These are phyloP conservation scores for Leccinum truebloodii DNA, from an alignment of 768 basidiomycete genomes.

Conservation along the genomic window DNA sequence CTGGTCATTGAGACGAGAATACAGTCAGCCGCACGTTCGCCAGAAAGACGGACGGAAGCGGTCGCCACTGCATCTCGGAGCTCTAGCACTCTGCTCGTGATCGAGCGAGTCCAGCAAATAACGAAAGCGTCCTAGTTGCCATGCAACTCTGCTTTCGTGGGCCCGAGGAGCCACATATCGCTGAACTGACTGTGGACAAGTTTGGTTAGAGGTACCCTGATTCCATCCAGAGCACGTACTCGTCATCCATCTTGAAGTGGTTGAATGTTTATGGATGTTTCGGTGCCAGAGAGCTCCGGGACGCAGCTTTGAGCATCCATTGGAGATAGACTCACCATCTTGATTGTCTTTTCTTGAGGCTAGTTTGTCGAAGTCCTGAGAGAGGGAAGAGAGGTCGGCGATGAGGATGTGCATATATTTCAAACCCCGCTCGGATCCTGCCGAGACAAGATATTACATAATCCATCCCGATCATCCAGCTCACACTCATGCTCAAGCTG, in stretches of 20 bases:
- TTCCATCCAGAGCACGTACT: slow-evolving; percentile 43
- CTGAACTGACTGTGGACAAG: slow-evolving; percentile 26
- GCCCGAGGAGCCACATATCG: slow-evolving; percentile 12
- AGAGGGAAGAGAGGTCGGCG: slow-evolving; percentile 2
- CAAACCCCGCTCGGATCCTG: slow-evolving; percentile 24
- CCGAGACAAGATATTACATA: slow-evolving; percentile 17
- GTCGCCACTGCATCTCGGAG: slow-evolving; percentile 47
- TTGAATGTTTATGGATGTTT: slow-evolving; percentile 36
- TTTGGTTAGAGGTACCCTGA: slow-evolving; percentile 19
- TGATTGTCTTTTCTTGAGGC: slow-evolving; percentile 42
- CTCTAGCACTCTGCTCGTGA: slow-evolving; percentile 45
- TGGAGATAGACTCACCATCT: slow-evolving; percentile 53
- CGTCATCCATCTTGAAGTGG: slow-evolving; percentile 51
- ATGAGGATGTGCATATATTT: background rate
- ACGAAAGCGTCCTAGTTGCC: slow-evolving; percentile 40
- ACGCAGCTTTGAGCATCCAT: slow-evolving; percentile 19
- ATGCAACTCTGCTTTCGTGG: slow-evolving; percentile 40
- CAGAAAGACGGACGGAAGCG: slow-evolving; percentile 26
- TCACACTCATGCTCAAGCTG: background rate
- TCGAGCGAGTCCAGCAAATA: slow-evolving; percentile 43
- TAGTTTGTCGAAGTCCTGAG: slow-evolving; percentile 23
- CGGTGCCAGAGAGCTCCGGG: slow-evolving; percentile 42
- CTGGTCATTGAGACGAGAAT: slow-evolving; percentile 91
- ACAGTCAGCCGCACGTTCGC: slow-evolving; percentile 39
- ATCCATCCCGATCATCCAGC: slow-evolving; percentile 1